Percentiles rank a stretch among this genome's conserved stretches.
phyloP scores from a whole-genome alignment of 345 rosid genomes.

The Iberis pinnata region DNA sequence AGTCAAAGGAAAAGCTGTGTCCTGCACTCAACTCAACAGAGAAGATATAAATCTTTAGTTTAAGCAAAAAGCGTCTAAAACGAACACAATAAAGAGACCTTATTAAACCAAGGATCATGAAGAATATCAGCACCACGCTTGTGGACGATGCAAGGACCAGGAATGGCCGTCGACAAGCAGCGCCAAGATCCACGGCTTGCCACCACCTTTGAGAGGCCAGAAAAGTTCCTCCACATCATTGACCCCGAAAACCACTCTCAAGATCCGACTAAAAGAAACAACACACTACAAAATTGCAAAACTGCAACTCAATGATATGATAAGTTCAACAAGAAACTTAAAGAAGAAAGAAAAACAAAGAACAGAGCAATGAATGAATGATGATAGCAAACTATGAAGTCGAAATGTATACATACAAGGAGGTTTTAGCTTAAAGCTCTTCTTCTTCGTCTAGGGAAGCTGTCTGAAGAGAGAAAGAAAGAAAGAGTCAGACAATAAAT shows the following conservation, averaged over 20 bases:
- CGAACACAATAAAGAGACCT: slow-evolving; percentile 36
- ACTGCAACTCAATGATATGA: slow-evolving; percentile 9
- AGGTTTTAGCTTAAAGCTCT: too few relatives aligned
- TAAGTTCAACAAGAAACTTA: too few relatives aligned
- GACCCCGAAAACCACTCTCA: slow-evolving; percentile 20
- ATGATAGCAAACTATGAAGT: background rate
- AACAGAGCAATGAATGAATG: background rate
- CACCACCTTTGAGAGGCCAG: slow-evolving; percentile 30
- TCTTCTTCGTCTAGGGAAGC: background rate
- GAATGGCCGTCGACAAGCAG: slow-evolving; percentile 61
- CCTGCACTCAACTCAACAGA: slow-evolving; percentile 38
- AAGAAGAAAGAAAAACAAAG: background rate
- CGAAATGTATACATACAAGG: background rate
- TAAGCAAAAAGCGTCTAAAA: background rate
- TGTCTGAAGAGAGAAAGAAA: background rate
- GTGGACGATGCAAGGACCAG: slow-evolving; percentile 88
- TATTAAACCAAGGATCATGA: slow-evolving; percentile 99
- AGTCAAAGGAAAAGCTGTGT: slow-evolving; percentile 86
- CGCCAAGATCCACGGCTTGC: slow-evolving; percentile 51
- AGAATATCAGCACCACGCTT: slow-evolving; percentile 98
- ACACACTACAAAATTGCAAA: background rate
- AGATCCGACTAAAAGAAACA: slow-evolving; percentile 33
- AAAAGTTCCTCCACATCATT: slow-evolving; percentile 64
- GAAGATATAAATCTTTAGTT: background rate
- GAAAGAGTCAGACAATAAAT: background rate